These are phyloP conservation scores for Tetrastigma voinierianum DNA, from an alignment of 164 flowering plant genomes.

Conservation along the genomic window DNA sequence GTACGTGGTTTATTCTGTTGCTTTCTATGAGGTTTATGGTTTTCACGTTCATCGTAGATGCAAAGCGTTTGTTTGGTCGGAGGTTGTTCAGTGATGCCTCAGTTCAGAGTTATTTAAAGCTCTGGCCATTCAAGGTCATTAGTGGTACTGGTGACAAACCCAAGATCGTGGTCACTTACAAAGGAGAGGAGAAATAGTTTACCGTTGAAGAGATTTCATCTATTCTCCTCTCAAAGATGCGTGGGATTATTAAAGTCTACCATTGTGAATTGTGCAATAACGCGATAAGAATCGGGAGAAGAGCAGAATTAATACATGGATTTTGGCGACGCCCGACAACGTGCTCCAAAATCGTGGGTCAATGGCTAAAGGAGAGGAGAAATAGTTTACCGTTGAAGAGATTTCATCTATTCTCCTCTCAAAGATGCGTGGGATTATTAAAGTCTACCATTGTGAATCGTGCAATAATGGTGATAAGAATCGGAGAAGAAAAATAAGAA, in stretches of 20 bases:
- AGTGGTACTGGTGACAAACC: conserved; percentile 59
- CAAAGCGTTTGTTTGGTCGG: conserved; percentile 60
- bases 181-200: conserved; percentile 48
- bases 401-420: conserved; percentile 44
- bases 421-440: conserved; percentile 47
- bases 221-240: conserved; percentile 46
- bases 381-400: conserved; percentile 41
- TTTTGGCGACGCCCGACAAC: too few relatives aligned
- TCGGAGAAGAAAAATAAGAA: too few relatives aligned
- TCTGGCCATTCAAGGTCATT: conserved; percentile 64
- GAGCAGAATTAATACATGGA: too few relatives aligned
- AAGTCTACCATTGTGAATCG: too few relatives aligned
- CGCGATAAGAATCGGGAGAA: too few relatives aligned
- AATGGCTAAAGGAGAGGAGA: conserved; percentile 51
- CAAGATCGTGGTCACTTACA: conserved; percentile 50
- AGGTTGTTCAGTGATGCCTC: conserved; percentile 41
- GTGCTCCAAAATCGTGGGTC: conserved; percentile 55
- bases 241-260: conserved; percentile 44
- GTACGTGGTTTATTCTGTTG: not conserved
- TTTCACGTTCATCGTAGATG: conserved; percentile 30
- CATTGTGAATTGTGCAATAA: too few relatives aligned
- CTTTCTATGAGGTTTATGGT: not conserved
- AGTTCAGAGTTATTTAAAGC: conserved; percentile 49
- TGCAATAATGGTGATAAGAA: too few relatives aligned
- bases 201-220: conserved; percentile 44